Evolutionary conservation across 345 rosid genomes (phyloP).

Genomic region (Salix suchowensis): DNA sequence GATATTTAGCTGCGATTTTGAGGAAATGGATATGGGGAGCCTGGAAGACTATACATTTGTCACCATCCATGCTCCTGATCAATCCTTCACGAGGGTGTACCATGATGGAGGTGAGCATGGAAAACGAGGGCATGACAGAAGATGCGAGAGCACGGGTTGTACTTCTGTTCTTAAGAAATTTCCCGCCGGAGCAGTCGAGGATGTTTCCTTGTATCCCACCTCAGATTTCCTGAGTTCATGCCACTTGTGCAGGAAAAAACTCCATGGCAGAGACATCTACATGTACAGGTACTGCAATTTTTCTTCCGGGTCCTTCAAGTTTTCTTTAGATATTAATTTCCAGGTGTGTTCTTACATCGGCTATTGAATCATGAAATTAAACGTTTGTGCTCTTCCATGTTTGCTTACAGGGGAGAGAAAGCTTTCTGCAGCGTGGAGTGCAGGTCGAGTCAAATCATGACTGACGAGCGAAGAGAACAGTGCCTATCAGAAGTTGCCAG

Average conservation of each 20-base stretch:
- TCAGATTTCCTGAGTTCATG: constrained; percentile 62
- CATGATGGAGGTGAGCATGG: constrained; percentile 28
- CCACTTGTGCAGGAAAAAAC: constrained; percentile 60
- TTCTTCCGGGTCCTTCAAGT: neutral
- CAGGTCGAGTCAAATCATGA: constrained; percentile 55
- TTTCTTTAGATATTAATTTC: neutral
- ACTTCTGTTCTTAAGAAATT: constrained; percentile 13
- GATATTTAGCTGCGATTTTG: constrained; percentile 1
- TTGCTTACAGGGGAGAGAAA: constrained; percentile 65
- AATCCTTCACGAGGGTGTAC: constrained; percentile 52
- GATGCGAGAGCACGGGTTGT: neutral
- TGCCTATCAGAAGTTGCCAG: constrained; percentile 49
- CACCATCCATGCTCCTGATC: constrained; percentile 45
- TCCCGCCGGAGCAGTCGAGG: constrained; percentile 21
- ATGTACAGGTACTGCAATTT: constrained; percentile 63
- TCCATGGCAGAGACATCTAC: constrained; percentile 66
- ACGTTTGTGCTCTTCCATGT: too few relatives aligned
- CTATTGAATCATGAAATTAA: neutral
- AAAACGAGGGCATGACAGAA: neutral
- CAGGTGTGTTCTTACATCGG: neutral
- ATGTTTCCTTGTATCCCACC: constrained; percentile 32
- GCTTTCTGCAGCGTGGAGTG: constrained; percentile 83
- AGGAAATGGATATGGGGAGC: constrained; percentile 39
- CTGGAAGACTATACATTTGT: constrained; percentile 63
- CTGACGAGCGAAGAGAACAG: constrained; percentile 58